Evolutionary conservation across 2,329 filamentous ascomycete genomes (phyloP).

Genomic region (Fusarium sp.): DNA sequence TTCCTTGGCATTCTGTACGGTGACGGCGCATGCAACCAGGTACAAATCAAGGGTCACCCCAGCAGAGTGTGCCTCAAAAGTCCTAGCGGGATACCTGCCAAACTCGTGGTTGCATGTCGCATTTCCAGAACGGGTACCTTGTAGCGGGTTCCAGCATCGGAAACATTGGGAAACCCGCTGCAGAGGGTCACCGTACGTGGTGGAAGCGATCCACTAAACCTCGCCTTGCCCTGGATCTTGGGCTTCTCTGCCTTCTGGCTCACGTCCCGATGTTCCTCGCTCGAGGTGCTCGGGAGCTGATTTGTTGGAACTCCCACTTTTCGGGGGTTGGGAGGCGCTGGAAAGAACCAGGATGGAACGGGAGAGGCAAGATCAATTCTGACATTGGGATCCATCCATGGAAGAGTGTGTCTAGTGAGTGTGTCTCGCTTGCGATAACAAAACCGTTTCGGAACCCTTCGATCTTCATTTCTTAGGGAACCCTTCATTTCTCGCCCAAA

Average conservation of each 20-base stretch:
- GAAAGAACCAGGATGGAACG: conserved; percentile 17
- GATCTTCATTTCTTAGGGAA: conserved; percentile 27
- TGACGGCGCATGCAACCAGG: conserved; percentile 4
- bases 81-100: conserved; percentile 19
- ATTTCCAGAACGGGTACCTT: conserved; percentile 8
- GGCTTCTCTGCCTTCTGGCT: conserved; percentile 18
- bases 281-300: conserved; percentile 8
- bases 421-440: conserved; percentile 31
- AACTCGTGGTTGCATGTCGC: conserved; percentile 9
- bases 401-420: background rate
- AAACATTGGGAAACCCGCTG: conserved; percentile 14
- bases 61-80: background rate
- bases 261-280: conserved; percentile 26
- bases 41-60: conserved; percentile 5
- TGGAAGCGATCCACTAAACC: conserved; percentile 25
- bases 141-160: conserved; percentile 12
- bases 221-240: conserved; percentile 17
- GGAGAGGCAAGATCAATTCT: conserved; percentile 29
- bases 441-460: conserved; percentile 31
- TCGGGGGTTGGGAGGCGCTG: conserved; percentile 25
- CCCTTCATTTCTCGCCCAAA: conserved; percentile 12
- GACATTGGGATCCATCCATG: background rate
- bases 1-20: conserved; percentile 15
- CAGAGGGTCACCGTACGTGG: conserved; percentile 10
- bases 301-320: conserved; percentile 33